Base-by-base conservation (phyloP, 306 rosid species). In the Sophora flavescens region DNA sequence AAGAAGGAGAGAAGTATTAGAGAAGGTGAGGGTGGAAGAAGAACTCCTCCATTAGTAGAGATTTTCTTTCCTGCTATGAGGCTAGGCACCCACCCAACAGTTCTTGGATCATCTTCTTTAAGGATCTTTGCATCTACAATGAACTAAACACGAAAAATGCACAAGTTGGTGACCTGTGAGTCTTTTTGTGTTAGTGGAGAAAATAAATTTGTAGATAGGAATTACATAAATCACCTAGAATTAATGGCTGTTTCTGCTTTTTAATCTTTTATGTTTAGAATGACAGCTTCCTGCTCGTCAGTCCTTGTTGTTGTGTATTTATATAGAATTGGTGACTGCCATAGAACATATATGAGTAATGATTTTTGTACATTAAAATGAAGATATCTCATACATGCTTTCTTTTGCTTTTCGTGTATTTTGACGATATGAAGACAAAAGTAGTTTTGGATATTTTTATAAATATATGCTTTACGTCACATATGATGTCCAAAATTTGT, bases 81-180 rank as follows among this genome's bases (percentile, higher is more conserved):
- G 58, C 83, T 81, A 54, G n/a, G 93, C 42, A 67, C n/a, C 84
- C 91, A 66, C 93, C 90, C 60, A 94, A 90, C 74, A 94, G 90
- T 82, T 94, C 97, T 80, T 92, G 97, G 84, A 94, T 94, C 98
- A 94, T 93, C 87, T 86, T 85, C 45, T 75, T 75, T 78, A n/a
- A 45, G 69, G n/a, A n/a, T 74, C 4, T 83, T 80, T 83, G 82
- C 95, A 88, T 90, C 92, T 87, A 81, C 86, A 87, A 89, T 86
- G 88, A 89, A 85, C 96, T 92, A 86, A 86, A 86, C 30, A 69
- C 83, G 76, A 72, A 78, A 87, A 86, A 86, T n/a, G 90, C 87
- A 86, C 82, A 84, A 83, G 82, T n/a, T n/a, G n/a, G n/a, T n/a
- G n/a, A n/a, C n/a, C 39, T 45, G 76, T 15, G 82, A 84, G 86